Conservation (phyloP, 129 eudicot genomes). For the Solidago caesia region DNA sequence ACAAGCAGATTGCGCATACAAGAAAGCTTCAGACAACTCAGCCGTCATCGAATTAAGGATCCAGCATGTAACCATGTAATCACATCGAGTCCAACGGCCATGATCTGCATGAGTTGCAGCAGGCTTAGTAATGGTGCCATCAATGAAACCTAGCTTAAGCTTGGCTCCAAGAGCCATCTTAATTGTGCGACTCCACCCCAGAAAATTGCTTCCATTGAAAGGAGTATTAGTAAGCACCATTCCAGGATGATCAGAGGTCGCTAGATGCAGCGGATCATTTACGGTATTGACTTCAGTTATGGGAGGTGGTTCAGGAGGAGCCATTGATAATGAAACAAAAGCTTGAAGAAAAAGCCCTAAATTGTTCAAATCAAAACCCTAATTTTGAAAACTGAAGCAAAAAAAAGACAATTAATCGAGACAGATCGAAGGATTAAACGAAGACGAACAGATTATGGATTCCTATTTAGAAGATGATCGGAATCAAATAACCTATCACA, state of each 20-base stretch:
- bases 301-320: too few species aligned
- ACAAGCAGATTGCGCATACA: background rate
- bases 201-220: background rate
- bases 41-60: background rate
- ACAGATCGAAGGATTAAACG: too few species aligned
- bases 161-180: background rate
- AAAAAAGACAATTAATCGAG: too few species aligned
- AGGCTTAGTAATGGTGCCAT: background rate
- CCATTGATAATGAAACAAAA: too few species aligned
- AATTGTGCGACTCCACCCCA: background rate
- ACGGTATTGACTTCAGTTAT: background rate
- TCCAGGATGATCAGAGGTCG: background rate
- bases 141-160: background rate
- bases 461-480: too few species aligned
- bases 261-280: background rate
- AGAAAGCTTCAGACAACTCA: background rate
- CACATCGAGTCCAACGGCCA: background rate
- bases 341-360: too few species aligned
- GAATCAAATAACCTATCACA: too few species aligned
- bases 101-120: background rate
- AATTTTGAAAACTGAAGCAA: too few species aligned
- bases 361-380: too few species aligned
- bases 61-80: background rate
- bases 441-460: too few species aligned
- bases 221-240: background rate